Percentiles rank a stretch among this genome's conserved stretches.
Conservation (phyloP, 306 rosid species). For the Vigna radiata region DNA sequence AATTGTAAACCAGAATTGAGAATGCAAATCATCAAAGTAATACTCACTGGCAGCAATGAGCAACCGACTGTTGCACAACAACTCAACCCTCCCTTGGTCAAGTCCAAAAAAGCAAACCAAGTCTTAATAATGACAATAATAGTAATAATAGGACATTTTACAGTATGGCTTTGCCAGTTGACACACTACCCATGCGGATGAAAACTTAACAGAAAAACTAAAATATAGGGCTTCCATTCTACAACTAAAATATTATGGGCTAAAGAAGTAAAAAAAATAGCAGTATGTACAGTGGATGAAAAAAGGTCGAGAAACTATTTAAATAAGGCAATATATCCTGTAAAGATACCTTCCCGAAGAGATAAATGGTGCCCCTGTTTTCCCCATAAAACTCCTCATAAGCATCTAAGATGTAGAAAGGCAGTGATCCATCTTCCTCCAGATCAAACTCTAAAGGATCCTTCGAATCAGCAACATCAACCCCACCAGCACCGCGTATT, state of each 20-base stretch:
- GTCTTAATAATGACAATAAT: not conserved
- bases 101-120: not conserved
- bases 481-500: constrained; percentile 49
- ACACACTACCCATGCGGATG: constrained; percentile 18
- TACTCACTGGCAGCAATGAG: constrained; percentile 12
- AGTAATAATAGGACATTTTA: not conserved
- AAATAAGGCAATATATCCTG: not conserved
- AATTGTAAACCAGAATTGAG: constrained; percentile 38
- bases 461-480: constrained; percentile 38
- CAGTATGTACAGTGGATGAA: not conserved
- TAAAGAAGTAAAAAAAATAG: not conserved
- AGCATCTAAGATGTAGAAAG: constrained; percentile 83
- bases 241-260: not conserved
- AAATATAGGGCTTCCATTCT: not conserved
- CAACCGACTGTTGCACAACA: not conserved
- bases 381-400: constrained; percentile 84
- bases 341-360: constrained; percentile 89
- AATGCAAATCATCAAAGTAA: constrained; percentile 32
- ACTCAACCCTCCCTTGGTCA: not conserved
- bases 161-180: not conserved
- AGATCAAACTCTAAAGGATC: constrained; percentile 55
- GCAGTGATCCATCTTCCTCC: constrained; percentile 72
- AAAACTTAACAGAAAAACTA: not conserved
- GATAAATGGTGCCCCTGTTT: constrained; percentile 78
- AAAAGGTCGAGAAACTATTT: not conserved